Base-by-base conservation (phyloP, 768 basidiomycete species). In the Leccinum obscurum region DNA sequence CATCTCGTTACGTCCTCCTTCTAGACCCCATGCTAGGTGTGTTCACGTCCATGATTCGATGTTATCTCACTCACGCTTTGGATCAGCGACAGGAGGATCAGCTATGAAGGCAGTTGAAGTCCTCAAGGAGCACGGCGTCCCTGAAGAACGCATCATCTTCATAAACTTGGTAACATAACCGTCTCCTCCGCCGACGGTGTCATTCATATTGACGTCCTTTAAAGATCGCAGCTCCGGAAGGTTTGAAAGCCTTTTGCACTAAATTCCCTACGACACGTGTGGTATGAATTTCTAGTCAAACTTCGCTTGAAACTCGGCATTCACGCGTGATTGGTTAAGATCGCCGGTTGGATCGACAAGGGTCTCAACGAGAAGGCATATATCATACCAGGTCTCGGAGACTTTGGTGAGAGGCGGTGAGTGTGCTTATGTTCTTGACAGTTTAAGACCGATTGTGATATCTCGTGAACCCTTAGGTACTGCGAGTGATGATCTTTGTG, bases 41-140 rank as follows among this genome's bases (percentile, higher is more conserved):
- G 87, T 65, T 39, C 13, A 3, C 17, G 7, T 37, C 20, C 48
- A 34, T 20, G 17, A 44, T 6, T 35, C 17, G 26, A 10, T 41
- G 3, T 9, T 2, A n/a, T 50, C 34, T n/a, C n/a, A 10, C 41
- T 30, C 56, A 56, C 32, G 22, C 34, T 28, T 13, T 48, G 22
- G 24, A 41, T 28, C 64, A 83, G 96, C 96, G 0, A 98, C 96
- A 1, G 97, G 97, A 26, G 97, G 97, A 50, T 98, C 95, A 5
- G 96, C 95, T 8, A 95, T 95, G 76, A 98, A 98, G 72, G 97
- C 97, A 0, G 90, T 98, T 55, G 96, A 98, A 72, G 90, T 98
- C 4, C 80, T 98, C 13, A 86, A 90, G 75, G 90, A 93, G 51
- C 88, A 93, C 68, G 92, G 92, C 20, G 97, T 99, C 32, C 89